Percentiles rank a stretch among this genome's conserved stretches.
Conservation (phyloP, 805 yeast species). For the Nakazawaea anatomiae region DNA sequence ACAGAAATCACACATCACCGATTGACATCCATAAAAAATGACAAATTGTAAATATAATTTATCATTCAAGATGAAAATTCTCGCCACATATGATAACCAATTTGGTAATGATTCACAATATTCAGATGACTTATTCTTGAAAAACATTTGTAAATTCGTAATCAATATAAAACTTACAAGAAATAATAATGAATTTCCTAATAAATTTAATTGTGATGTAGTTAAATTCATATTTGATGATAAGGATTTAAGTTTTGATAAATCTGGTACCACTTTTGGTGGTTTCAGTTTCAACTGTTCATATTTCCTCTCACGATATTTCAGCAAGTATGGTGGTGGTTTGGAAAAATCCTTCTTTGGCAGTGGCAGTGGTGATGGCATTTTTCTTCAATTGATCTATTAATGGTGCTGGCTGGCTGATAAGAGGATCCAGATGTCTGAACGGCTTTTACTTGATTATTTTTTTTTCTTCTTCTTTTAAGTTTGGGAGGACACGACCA, state of each 20-base stretch:
- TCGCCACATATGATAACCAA: background rate
- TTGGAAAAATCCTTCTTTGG: slow-evolving; percentile 1
- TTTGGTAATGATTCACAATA: background rate
- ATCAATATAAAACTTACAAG: background rate
- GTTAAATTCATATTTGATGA: background rate
- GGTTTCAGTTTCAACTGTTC: background rate
- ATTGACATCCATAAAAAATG: background rate
- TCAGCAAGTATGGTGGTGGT: slow-evolving; percentile 5
- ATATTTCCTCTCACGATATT: background rate
- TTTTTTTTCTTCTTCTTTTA: background rate
- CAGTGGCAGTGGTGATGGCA: background rate
- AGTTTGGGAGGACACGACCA: background rate
- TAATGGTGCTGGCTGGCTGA: too few species aligned
- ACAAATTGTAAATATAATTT: slow-evolving; percentile 2
- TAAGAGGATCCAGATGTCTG: background rate
- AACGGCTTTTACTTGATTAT: background rate
- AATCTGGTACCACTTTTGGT: slow-evolving; percentile 1
- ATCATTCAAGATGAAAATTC: slow-evolving; percentile 3
- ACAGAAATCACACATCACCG: slow-evolving; percentile 2
- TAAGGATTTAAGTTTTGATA: background rate
- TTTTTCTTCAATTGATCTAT: too few species aligned
- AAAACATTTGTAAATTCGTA: slow-evolving; percentile 4
- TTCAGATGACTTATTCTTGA: background rate
- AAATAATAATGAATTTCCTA: slow-evolving; percentile 1
- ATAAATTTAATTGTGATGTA: background rate